Conservation (phyloP, 192 early-diverging fungal species). For the Podila verticillata region DNA sequence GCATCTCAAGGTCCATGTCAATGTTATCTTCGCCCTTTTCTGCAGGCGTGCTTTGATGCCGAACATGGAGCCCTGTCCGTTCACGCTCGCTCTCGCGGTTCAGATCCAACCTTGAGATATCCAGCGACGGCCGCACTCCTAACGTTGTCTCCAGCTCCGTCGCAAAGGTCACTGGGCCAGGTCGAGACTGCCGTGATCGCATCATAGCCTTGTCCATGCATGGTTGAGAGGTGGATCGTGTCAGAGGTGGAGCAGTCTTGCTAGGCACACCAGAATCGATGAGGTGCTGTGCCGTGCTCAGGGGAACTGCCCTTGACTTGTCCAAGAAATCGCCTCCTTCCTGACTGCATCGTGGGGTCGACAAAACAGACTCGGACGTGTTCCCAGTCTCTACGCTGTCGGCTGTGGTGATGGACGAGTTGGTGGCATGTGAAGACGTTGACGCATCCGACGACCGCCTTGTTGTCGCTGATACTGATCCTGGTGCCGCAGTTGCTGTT, state of each 20-base stretch:
- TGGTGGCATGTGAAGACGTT: slow-evolving; percentile 25
- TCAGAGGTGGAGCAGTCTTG: not conserved
- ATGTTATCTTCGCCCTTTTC: slow-evolving; percentile 6
- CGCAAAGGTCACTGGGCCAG: slow-evolving; percentile 14
- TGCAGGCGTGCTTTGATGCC: not conserved
- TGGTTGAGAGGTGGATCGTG: slow-evolving; percentile 25
- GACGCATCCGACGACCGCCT: slow-evolving; percentile 39
- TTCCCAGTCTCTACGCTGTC: slow-evolving; percentile 16
- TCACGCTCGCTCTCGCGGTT: slow-evolving; percentile 16
- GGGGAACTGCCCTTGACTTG: not conserved
- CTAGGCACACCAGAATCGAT: not conserved
- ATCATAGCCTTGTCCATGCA: slow-evolving; percentile 7
- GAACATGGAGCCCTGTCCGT: too few species aligned
- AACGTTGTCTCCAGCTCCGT: slow-evolving; percentile 3
- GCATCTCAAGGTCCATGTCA: slow-evolving; percentile 24
- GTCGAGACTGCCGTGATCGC: not conserved
- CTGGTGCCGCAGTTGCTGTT: not conserved
- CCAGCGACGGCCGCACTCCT: slow-evolving; percentile 28
- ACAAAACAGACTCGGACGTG: slow-evolving; percentile 1
- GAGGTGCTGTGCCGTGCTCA: not conserved
- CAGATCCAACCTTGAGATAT: slow-evolving; percentile 16
- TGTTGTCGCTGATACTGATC: not conserved
- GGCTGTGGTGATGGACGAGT: slow-evolving; percentile 18
- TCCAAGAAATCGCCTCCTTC: not conserved
- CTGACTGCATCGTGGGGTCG: not conserved